phyloP scores from a whole-genome alignment of 2,329 filamentous ascomycete genomes.

The Fusarium fracticaudum region DNA sequence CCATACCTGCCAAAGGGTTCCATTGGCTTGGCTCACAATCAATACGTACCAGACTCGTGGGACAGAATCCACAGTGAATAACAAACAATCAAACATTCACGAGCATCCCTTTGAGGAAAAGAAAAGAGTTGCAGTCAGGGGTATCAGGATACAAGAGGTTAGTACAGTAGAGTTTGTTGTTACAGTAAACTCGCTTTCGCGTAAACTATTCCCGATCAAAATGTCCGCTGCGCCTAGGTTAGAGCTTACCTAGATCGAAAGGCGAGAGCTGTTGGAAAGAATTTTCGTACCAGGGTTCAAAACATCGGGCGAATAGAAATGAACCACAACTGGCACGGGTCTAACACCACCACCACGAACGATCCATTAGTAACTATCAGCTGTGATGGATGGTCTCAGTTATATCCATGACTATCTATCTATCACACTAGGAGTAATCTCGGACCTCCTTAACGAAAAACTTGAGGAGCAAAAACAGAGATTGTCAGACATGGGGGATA shows the following conservation, averaged over 20 bases:
- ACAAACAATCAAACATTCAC: not conserved
- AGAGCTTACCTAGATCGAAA: not conserved
- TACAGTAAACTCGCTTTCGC: constrained; percentile 1
- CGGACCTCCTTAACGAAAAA: constrained; percentile 4
- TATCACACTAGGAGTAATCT: constrained; percentile 16
- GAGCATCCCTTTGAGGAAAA: not conserved
- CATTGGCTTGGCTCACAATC: not conserved
- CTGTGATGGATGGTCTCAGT: constrained; percentile 3
- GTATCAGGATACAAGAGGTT: not conserved
- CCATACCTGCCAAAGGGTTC: not conserved
- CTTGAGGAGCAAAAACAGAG: not conserved
- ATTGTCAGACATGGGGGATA: constrained; percentile 7
- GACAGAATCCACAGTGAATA: not conserved
- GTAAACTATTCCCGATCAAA: constrained; percentile 5
- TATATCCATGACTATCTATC: constrained; percentile 16
- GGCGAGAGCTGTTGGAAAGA: not conserved
- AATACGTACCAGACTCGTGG: not conserved
- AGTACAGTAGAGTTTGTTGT: not conserved
- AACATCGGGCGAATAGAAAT: constrained; percentile 4
- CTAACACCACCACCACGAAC: not conserved
- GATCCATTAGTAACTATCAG: not conserved
- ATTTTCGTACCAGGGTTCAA: constrained; percentile 19
- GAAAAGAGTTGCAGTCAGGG: not conserved
- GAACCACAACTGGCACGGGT: not conserved
- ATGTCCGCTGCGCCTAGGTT: not conserved